These are phyloP conservation scores for Cyberlindnera subsufficiens DNA, from an alignment of 805 yeast genomes.

Conservation along the genomic window DNA sequence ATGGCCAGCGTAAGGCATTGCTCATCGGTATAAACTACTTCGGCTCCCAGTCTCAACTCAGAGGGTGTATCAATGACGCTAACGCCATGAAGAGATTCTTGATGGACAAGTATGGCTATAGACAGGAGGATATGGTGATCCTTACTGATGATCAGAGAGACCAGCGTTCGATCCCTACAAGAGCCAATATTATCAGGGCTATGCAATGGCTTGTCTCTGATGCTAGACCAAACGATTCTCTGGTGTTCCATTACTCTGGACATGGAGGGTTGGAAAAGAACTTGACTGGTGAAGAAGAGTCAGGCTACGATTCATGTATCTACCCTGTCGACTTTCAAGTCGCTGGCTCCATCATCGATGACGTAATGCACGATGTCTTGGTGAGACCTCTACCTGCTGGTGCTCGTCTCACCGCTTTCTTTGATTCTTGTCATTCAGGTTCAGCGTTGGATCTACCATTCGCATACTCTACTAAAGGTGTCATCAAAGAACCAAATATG, in stretches of 20 bases:
- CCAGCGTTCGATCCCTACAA: slow-evolving; percentile 43
- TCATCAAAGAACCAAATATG: slow-evolving; percentile 63
- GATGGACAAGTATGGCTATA: slow-evolving; percentile 18
- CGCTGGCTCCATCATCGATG: slow-evolving; percentile 62
- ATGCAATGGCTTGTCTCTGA: slow-evolving; percentile 70
- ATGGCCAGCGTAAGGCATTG: slow-evolving; percentile 60
- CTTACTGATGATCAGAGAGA: slow-evolving; percentile 40
- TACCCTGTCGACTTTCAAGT: slow-evolving; percentile 59
- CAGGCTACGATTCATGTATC: slow-evolving; percentile 56
- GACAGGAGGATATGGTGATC: slow-evolving; percentile 37
- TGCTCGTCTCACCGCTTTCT: slow-evolving; percentile 61
- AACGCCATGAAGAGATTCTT: slow-evolving; percentile 38
- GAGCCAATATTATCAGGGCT: slow-evolving; percentile 58
- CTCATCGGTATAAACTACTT: slow-evolving; percentile 65
- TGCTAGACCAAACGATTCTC: slow-evolving; percentile 54
- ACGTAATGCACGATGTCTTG: slow-evolving; percentile 54
- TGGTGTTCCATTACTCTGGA: slow-evolving; percentile 70
- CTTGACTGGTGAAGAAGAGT: slow-evolving; percentile 55
- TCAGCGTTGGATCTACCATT: slow-evolving; percentile 66
- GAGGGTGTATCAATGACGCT: slow-evolving; percentile 71
- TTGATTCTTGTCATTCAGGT: slow-evolving; percentile 76
- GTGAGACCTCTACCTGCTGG: slow-evolving; percentile 61
- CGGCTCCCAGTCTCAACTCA: slow-evolving; percentile 46
- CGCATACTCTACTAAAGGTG: slow-evolving; percentile 66
- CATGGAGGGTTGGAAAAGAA: slow-evolving; percentile 68